Evolutionary conservation across 1,139 yeast species (phyloP), one percentile per base, ranked within the genome.

Genomic region (Pneumocystis carinii): DNA sequence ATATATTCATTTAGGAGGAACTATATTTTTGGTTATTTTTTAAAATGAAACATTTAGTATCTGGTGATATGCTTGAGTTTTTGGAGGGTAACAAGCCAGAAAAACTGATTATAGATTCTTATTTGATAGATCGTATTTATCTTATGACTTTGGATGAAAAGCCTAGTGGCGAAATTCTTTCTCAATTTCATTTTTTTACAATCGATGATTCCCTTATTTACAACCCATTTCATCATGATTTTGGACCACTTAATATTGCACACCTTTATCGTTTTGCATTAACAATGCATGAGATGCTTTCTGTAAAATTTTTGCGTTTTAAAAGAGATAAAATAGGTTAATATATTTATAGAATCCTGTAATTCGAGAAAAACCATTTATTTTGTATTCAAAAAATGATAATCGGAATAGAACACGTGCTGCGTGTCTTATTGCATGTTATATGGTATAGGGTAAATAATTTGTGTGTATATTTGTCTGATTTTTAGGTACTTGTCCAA

Each of bases 191-290:
- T 36, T 65, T 65, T 62, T 90, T 92, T 75, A 89, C 97, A 0
- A 87, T 92, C 2, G 98, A 92, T 71, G 95, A 90, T 69, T 84
- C 90, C 0, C 80, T 92, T 62, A 94, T 95, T 5, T 92, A 92
- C 74, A 92, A 92, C 72, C 81, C 95, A 15, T 92, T 92, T 76
- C 96, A 92, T 73, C 81, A 90, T 68, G 98, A 92, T 74, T 92
- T 92, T 75, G 98, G 98, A 58, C 98, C 98, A 0, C 77, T 92
- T 67, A 95, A 92, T 71, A 84, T 92, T 64, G 97, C 97, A 0
- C 95, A 87, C 73, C 77, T 92, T 66, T 92, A 92, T 75, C 80
- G 98, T 64, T 92, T 92, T 77, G 98, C 98, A 0, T 97, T 92
- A 32, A 86, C 87, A 19, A 80, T 92, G 66, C 98, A 92, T 72